Evolutionary conservation across 1,139 yeast genomes (phyloP).

Genomic region (Sugiyamaella novakii): DNA sequence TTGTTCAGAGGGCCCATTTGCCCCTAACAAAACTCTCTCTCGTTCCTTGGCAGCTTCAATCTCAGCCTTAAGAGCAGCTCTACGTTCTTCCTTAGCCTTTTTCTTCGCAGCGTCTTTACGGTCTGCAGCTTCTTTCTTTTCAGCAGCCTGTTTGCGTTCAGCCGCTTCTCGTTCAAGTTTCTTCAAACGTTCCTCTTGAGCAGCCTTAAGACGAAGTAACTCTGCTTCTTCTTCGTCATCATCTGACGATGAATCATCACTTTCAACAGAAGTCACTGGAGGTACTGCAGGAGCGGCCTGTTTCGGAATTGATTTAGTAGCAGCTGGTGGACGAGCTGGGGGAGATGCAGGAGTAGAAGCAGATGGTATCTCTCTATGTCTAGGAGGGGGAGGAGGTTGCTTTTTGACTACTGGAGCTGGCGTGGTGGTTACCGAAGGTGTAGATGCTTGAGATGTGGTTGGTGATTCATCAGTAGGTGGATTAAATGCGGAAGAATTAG

Average conservation of each 20-base stretch:
- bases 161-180: slow-evolving; percentile 37
- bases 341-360: slow-evolving; percentile 23
- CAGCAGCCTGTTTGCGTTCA: slow-evolving; percentile 31
- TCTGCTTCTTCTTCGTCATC: slow-evolving; percentile 52
- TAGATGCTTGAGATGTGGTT: slow-evolving; percentile 22
- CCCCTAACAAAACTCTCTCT: slow-evolving; percentile 39
- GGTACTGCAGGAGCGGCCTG: too few species aligned
- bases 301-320: slow-evolving; percentile 9
- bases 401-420: slow-evolving; percentile 25
- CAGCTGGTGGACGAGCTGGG: slow-evolving; percentile 22
- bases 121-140: slow-evolving; percentile 44
- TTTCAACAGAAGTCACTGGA: neutral
- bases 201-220: slow-evolving; percentile 52
- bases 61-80: slow-evolving; percentile 63
- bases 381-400: slow-evolving; percentile 23
- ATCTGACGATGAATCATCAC: slow-evolving; percentile 43
- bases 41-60: slow-evolving; percentile 60
- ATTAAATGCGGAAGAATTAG: slow-evolving; percentile 28
- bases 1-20: slow-evolving; percentile 39
- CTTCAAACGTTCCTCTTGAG: slow-evolving; percentile 36
- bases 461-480: slow-evolving; percentile 30
- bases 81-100: slow-evolving; percentile 57
- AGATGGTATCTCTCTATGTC: slow-evolving; percentile 12
- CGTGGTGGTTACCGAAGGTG: slow-evolving; percentile 27
- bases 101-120: slow-evolving; percentile 41